Percentiles rank a stretch among this genome's conserved stretches.
Conservation (phyloP, 2,329 filamentous ascomycete genomes). For the Microcyclosporella mali region DNA sequence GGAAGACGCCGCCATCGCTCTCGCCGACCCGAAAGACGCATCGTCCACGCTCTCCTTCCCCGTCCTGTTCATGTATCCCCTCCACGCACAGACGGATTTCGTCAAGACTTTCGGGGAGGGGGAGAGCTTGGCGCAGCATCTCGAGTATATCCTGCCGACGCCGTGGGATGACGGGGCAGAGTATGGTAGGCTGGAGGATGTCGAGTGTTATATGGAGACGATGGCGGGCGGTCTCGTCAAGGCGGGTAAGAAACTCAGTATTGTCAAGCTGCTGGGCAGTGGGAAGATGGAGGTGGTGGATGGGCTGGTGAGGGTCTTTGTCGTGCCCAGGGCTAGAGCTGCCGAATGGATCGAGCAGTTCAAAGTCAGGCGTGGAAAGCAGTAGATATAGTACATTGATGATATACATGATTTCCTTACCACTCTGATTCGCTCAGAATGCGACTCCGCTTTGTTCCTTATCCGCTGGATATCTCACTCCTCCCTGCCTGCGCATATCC, state of each 20-base stretch:
- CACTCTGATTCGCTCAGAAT: background rate
- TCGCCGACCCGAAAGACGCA: conserved; percentile 68
- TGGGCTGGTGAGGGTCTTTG: conserved; percentile 72
- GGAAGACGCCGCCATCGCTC: conserved; percentile 69
- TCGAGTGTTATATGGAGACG: conserved; percentile 91
- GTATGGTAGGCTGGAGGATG: conserved; percentile 56
- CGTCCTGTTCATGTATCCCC: conserved; percentile 76
- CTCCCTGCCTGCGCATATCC: conserved; percentile 40
- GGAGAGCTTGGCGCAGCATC: conserved; percentile 67
- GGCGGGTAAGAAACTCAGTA: conserved; percentile 73
- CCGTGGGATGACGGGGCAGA: conserved; percentile 72
- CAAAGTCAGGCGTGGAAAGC: conserved; percentile 58
- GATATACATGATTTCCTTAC: background rate
- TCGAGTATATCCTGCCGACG: conserved; percentile 77
- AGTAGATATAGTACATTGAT: no score
- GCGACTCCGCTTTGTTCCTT: conserved; percentile 13
- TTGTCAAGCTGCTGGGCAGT: conserved; percentile 67
- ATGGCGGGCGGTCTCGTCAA: conserved; percentile 73
- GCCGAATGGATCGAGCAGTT: conserved; percentile 76
- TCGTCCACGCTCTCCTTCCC: conserved; percentile 69
- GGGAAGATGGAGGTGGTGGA: conserved; percentile 85
- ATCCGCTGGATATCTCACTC: conserved; percentile 38
- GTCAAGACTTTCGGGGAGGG: conserved; percentile 80
- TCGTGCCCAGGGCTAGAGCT: conserved; percentile 67
- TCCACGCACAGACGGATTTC: conserved; percentile 77